Conservation (phyloP, 345 rosid genomes). For the Citrus unshiu region DNA sequence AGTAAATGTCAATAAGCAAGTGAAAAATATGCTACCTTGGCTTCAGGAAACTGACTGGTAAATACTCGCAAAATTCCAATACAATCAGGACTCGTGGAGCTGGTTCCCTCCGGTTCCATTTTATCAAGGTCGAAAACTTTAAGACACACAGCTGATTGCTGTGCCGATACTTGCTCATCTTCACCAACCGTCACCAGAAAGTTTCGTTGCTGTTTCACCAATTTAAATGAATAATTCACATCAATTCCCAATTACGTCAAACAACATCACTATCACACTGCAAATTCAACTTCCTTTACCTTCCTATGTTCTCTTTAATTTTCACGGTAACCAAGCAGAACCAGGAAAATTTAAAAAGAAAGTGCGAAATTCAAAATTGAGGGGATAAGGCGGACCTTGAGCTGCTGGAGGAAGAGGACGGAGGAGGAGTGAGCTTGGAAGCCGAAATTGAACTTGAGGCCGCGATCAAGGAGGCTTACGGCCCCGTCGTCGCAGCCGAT, state of each 20-base stretch:
- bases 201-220: conserved; percentile 73
- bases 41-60: conserved; percentile 90
- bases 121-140: conserved; percentile 93
- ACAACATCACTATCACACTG: background rate
- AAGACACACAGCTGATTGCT: conserved; percentile 80
- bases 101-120: conserved; percentile 81
- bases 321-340: conserved; percentile 6
- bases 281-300: background rate
- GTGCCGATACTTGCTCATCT: conserved; percentile 76
- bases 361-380: background rate
- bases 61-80: conserved; percentile 84
- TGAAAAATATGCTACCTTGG: conserved; percentile 50
- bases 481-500: conserved; percentile 87
- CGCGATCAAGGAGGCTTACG: conserved; percentile 88
- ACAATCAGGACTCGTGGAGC: conserved; percentile 68
- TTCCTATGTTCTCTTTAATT: background rate
- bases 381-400: conserved; percentile 49
- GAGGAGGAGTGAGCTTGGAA: conserved; percentile 87
- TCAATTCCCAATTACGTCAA: background rate
- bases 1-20: background rate
- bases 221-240: background rate
- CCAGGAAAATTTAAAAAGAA: background rate
- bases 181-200: conserved; percentile 85
- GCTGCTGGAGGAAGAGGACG: conserved; percentile 86
- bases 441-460: conserved; percentile 80